Percentiles rank a stretch among this genome's conserved stretches.
phyloP scores from a whole-genome alignment of 331 rosid species.

The Dryas integrifolia region DNA sequence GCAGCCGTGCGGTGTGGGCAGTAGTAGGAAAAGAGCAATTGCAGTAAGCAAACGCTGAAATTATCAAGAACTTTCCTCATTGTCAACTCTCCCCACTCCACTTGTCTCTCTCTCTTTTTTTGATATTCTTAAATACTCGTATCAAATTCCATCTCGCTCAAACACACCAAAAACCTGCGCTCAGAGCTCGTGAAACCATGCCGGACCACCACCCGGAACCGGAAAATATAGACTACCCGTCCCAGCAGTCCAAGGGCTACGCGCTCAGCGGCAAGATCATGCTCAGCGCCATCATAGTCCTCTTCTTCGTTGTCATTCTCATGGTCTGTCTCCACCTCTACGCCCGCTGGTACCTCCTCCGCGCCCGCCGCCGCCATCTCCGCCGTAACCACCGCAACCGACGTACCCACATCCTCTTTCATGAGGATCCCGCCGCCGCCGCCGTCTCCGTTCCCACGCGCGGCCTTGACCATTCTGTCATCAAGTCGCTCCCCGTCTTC shows the following conservation, averaged over 20 bases:
- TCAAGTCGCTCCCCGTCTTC: constrained; percentile 62
- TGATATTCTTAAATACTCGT: neutral
- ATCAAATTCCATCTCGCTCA: neutral
- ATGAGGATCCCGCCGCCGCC: constrained; percentile 27
- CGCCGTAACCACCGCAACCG: constrained; percentile 28
- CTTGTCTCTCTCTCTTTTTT: neutral
- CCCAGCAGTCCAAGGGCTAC: constrained; percentile 17
- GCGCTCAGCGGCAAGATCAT: constrained; percentile 64
- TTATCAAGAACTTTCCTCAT: constrained; percentile 40
- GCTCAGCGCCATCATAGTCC: constrained; percentile 57
- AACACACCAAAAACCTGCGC: too few species aligned
- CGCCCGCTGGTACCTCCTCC: constrained; percentile 75
- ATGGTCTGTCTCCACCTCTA: constrained; percentile 72
- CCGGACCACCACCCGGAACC: neutral
- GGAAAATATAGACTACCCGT: neutral
- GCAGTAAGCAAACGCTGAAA: neutral
- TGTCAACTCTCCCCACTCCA: neutral
- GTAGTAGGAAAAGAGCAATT: neutral
- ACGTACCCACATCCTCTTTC: constrained; percentile 43
- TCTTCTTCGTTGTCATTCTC: constrained; percentile 62
- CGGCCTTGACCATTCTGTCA: constrained; percentile 53
- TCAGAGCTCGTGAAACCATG: neutral
- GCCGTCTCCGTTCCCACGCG: constrained; percentile 10
- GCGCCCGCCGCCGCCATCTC: constrained; percentile 51
- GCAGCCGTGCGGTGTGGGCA: neutral